Conservation (phyloP, 2,329 filamentous ascomycete genomes). For the Dichotomopilus funicola region DNA sequence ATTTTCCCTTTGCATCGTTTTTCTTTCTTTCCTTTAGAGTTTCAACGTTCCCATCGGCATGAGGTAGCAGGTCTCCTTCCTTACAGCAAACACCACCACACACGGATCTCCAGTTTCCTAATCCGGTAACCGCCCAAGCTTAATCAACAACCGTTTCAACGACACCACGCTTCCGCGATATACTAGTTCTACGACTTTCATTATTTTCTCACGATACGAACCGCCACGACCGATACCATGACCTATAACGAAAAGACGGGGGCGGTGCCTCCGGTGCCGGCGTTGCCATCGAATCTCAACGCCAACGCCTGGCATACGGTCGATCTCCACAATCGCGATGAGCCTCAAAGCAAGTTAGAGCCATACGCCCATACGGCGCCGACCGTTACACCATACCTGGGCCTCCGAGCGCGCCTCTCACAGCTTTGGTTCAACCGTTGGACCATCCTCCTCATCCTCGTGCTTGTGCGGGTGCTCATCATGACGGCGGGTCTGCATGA, state of each 20-base stretch:
- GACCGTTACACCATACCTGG: slow-evolving; percentile 83
- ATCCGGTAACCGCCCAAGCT: slow-evolving; percentile 1
- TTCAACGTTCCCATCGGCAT: slow-evolving; percentile 7
- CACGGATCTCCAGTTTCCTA: slow-evolving; percentile 6
- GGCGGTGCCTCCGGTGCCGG: slow-evolving; percentile 28
- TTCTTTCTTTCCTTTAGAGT: slow-evolving; percentile 8
- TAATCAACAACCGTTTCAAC: not conserved
- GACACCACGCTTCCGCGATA: not conserved
- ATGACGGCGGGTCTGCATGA: slow-evolving; percentile 65
- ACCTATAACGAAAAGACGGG: slow-evolving; percentile 23
- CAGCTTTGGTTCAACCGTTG: slow-evolving; percentile 98
- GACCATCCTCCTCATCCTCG: slow-evolving; percentile 82
- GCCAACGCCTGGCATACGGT: slow-evolving; percentile 29
- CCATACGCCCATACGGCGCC: slow-evolving; percentile 49
- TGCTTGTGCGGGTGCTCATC: slow-evolving; percentile 74
- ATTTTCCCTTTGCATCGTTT: slow-evolving; percentile 2
- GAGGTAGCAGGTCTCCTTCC: slow-evolving; percentile 15
- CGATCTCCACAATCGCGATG: slow-evolving; percentile 30
- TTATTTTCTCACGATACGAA: not conserved
- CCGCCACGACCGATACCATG: slow-evolving; percentile 18
- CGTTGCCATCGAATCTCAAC: slow-evolving; percentile 27
- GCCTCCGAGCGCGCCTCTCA: slow-evolving; percentile 79
- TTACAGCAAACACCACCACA: slow-evolving; percentile 6
- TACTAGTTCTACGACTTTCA: slow-evolving; percentile 7
- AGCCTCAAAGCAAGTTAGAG: slow-evolving; percentile 25